Percentiles rank a stretch among this genome's conserved stretches.
Conservation (phyloP, 2,329 filamentous ascomycete genomes). For the Diaporthe vaccinii region DNA sequence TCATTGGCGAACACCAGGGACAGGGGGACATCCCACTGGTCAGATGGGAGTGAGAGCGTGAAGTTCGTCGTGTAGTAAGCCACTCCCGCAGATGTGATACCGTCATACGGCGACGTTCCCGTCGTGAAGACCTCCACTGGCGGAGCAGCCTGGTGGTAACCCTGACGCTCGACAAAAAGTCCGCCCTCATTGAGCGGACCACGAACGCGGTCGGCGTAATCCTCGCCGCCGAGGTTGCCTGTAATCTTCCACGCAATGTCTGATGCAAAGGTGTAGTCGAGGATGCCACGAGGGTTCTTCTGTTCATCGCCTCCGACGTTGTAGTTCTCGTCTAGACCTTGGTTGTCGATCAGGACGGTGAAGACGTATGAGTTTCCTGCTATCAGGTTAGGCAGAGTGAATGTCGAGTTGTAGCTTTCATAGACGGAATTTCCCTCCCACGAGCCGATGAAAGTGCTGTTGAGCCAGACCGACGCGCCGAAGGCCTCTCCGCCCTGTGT, state of each 20-base stretch:
- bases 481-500: conserved; percentile 76
- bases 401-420: conserved; percentile 64
- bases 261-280: conserved; percentile 66
- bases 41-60: conserved; percentile 64
- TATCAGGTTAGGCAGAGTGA: conserved; percentile 65
- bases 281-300: conserved; percentile 70
- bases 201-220: conserved; percentile 67
- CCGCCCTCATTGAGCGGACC: conserved; percentile 74
- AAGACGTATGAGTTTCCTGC: conserved; percentile 68
- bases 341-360: conserved; percentile 77
- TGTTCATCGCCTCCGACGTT: conserved; percentile 67
- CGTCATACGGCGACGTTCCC: conserved; percentile 50
- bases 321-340: conserved; percentile 76
- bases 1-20: conserved; percentile 65
- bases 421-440: conserved; percentile 67
- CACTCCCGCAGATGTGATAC: conserved; percentile 63
- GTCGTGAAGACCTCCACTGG: conserved; percentile 59
- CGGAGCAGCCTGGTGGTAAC: conserved; percentile 66
- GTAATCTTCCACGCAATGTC: conserved; percentile 72
- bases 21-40: conserved; percentile 68
- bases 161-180: conserved; percentile 67
- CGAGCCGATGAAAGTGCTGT: conserved; percentile 71
- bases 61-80: conserved; percentile 68
- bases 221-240: conserved; percentile 72
- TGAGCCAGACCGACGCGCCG: conserved; percentile 74